These are phyloP conservation scores for Ophiostoma tasmaniense DNA, from an alignment of 2,329 filamentous ascomycete species.

Conservation along the genomic window DNA sequence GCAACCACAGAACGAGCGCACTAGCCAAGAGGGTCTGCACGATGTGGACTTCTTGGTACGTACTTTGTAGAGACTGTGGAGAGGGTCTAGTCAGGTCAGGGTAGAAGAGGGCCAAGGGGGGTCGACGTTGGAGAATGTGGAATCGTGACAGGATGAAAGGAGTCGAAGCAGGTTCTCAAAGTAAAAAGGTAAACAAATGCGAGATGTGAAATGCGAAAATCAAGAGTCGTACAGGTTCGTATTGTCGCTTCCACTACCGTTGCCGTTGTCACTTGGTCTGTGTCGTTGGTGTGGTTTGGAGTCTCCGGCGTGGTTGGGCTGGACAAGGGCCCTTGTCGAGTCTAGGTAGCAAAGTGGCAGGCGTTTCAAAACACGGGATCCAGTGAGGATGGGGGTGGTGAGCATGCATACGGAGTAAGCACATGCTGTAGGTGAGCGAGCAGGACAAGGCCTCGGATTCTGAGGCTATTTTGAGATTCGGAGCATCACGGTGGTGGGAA, in stretches of 20 bases:
- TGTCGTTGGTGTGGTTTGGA: not conserved
- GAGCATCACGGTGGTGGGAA: not conserved
- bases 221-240: constrained; percentile 3
- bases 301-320: not conserved
- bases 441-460: not conserved
- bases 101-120: not conserved
- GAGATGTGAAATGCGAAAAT: not conserved
- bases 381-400: not conserved
- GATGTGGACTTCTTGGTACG: not conserved
- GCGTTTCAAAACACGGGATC: constrained; percentile 8
- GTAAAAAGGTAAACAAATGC: not conserved
- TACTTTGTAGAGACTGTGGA: not conserved
- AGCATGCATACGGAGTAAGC: not conserved
- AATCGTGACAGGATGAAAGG: not conserved
- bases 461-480: not conserved
- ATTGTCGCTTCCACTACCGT: not conserved
- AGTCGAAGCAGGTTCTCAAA: not conserved
- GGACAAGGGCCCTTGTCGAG: constrained; percentile 1
- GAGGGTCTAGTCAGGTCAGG: not conserved
- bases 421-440: not conserved
- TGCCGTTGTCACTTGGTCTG: not conserved
- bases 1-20: not conserved
- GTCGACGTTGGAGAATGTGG: not conserved
- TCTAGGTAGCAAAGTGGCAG: constrained; percentile 1
- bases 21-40: not conserved